Base-by-base conservation (phyloP, 495 filamentous ascomycete species). In the Lasiosphaeria ovina region DNA sequence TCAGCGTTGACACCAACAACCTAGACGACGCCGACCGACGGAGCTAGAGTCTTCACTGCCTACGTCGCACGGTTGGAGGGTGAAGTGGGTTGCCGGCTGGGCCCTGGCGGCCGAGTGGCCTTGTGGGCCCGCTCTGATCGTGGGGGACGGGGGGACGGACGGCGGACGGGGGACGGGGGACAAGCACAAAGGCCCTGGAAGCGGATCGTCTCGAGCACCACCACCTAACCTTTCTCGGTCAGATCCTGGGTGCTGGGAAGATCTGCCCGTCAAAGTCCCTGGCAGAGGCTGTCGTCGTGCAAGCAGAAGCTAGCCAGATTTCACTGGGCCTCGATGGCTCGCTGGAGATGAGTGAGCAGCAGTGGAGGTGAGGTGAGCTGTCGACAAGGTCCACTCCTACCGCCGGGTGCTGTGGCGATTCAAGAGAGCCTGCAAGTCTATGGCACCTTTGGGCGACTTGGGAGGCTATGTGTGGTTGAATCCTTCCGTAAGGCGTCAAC, bases 401-500 rank as follows among this genome's bases (percentile, higher is more conserved):
- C 16, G 38, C 35, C n/a, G 35, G 8, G 54, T 56, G 59, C 62
- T 63, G 66, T 65, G 66, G 66, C 62, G 44, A 68, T 34, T 58
- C 10, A 42, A 59, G 62, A 59, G 51, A 60, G 54, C 48, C 58
- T 66, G 62, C 62, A 56, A 62, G 56, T 61, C 58, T 59, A 59
- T 68, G 62, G 60, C 55, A 61, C 31, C 55, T 51, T 51, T 31
- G 40, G 59, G 59, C 33, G 60, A 70, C 68, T 70, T 70, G 70
- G 64, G 64, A 51, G 51, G 7, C n/a, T 56, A 53, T 63, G 68
- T 67, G 65, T 71, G 68, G 68, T 71, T 57, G 64, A 66, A 38
- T 51, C 42, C 54, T 44, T 56, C 50, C 58, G 57, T 72, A 64
- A 66, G 70, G 66, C 68, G 59, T 70, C 70, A 71, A 69, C 62